Evolutionary conservation across 805 yeast genomes (phyloP), one percentile per base, ranked within the genome.

Genomic region (Teunomyces lycoperdinae): DNA sequence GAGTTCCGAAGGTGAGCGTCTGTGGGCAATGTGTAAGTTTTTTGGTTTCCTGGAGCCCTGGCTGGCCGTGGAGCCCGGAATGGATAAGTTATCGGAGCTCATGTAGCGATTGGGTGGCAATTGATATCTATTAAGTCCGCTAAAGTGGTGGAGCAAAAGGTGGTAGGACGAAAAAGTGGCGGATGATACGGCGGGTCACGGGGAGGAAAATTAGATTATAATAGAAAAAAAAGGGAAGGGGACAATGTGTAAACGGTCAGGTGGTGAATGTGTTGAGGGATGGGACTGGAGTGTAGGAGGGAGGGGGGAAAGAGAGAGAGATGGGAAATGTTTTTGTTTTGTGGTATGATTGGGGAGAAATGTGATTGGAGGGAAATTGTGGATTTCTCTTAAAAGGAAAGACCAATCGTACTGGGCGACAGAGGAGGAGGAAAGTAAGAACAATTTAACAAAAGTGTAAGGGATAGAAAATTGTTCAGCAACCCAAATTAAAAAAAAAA

Each of bases 1-100:
- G 64, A 94, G 76, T 65, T 94, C 99, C 56, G 91, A 83, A n/a
- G 97, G 97, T 2, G 97, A 87, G 51, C 96, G 80, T 61, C 98
- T 81, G 61, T 94, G 98, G n/a, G 98, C 98, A 54, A 92, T 90
- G 69, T 90, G 95, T 50, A 94, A 61, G 56, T 68, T 71, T 45
- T 62, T 66, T 48, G 66, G 67, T 54, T 63, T 64, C 29, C 44
- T 45, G 20, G 51, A 46, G 30, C 48, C 54, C 50, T 26, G 33
- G 28, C 43, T 17, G 38, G 47, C 39, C 33, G 43, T 28, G 34
- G 34, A 16, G 35, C 44, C 35, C 14, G 51, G 49, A 39, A 47
- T 17, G 20, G 53, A 36, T 44, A 45, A 42, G 44, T 43, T 47
- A 40, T 49, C 53, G 13, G 43, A 28, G 31, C 43, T 40, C 41